Conservation (phyloP, 1,284 basidiomycete genomes). For the Ganoderma meredithae region DNA sequence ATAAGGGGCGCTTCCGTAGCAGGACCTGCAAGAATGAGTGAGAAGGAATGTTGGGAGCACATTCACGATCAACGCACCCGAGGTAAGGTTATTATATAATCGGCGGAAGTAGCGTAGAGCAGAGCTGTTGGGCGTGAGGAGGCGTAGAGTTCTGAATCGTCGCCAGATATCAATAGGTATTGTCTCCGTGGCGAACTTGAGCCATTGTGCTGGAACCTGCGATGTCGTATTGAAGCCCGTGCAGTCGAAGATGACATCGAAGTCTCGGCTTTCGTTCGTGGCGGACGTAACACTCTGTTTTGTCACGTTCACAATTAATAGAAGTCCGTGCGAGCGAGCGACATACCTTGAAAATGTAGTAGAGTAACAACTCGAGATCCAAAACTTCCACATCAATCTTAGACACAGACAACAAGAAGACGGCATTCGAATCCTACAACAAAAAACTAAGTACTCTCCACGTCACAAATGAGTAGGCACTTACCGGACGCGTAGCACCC, state of each 20-base stretch:
- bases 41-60: neutral
- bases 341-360: slow-evolving; percentile 80
- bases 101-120: slow-evolving; percentile 80
- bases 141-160: slow-evolving; percentile 66
- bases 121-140: slow-evolving; percentile 83
- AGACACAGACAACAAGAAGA: slow-evolving; percentile 70
- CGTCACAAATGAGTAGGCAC: slow-evolving; percentile 21
- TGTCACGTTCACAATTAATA: neutral
- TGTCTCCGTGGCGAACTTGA: slow-evolving; percentile 82
- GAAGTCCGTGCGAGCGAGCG: too few species aligned
- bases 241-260: slow-evolving; percentile 85
- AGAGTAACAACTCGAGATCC: slow-evolving; percentile 87
- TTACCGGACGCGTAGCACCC: slow-evolving; percentile 56
- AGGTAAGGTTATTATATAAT: slow-evolving; percentile 78
- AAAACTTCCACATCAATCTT: slow-evolving; percentile 84
- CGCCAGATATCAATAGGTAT: slow-evolving; percentile 73
- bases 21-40: slow-evolving; percentile 22
- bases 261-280: slow-evolving; percentile 56
- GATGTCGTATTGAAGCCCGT: slow-evolving; percentile 81
- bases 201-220: slow-evolving; percentile 84
- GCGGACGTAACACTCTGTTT: slow-evolving; percentile 50
- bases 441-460: neutral
- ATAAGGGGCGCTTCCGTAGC: slow-evolving; percentile 30
- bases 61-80: slow-evolving; percentile 57
- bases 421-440: slow-evolving; percentile 55